A percentile compares a stretch with the other conserved stretches of the same genome.
Evolutionary conservation across 495 filamentous ascomycete genomes (phyloP).

Genomic region (Penicillium herquei): DNA sequence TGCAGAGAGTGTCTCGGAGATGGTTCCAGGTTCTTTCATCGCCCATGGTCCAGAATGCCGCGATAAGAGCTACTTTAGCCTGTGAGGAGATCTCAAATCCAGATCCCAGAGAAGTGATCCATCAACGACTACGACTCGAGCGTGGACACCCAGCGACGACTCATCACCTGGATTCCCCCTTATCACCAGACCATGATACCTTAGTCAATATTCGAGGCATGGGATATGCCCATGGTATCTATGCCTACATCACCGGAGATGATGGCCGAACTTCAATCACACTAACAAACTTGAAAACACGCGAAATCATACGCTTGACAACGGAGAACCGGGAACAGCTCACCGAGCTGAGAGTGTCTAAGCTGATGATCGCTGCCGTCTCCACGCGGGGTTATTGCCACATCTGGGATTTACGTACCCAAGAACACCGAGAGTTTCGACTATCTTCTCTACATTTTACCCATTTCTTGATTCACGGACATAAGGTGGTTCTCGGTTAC

Average conservation of each 20-base stretch:
- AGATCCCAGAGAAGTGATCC: not conserved
- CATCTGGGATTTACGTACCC: slow-evolving; percentile 28
- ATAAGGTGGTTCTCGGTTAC: slow-evolving; percentile 20
- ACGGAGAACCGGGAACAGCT: slow-evolving; percentile 33
- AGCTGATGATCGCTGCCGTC: slow-evolving; percentile 22
- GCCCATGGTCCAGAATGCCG: slow-evolving; percentile 8
- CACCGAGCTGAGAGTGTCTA: slow-evolving; percentile 15
- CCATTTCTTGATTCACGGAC: slow-evolving; percentile 14
- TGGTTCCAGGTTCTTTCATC: slow-evolving; percentile 35
- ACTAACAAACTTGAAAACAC: slow-evolving; percentile 16
- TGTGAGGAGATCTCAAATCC: not conserved
- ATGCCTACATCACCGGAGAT: slow-evolving; percentile 18
- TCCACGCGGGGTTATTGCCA: slow-evolving; percentile 30
- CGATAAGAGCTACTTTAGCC: slow-evolving; percentile 13
- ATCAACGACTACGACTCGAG: not conserved
- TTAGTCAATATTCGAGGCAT: not conserved
- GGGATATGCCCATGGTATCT: slow-evolving; percentile 25
- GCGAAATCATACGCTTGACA: slow-evolving; percentile 8
- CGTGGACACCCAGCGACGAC: slow-evolving; percentile 7
- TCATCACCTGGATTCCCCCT: not conserved
- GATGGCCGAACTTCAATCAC: slow-evolving; percentile 5
- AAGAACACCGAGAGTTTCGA: slow-evolving; percentile 20
- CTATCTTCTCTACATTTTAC: slow-evolving; percentile 13
- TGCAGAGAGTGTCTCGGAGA: slow-evolving; percentile 33
- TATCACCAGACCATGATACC: not conserved